These are phyloP conservation scores for Tillandsia leiboldiana DNA, from an alignment of 176 grass and related monocot genomes.

Conservation along the genomic window DNA sequence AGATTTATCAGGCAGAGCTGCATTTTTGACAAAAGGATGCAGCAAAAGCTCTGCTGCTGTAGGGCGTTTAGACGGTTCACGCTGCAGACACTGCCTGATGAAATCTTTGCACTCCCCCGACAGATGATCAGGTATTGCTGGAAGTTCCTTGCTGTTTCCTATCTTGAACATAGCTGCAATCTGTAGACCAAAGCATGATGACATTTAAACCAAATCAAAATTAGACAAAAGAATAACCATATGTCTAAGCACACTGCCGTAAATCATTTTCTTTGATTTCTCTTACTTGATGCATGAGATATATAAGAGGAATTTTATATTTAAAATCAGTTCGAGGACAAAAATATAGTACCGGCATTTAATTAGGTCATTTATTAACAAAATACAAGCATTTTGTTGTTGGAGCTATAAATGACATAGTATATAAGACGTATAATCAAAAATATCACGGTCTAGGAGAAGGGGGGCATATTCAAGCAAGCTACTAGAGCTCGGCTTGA, in stretches of 20 bases:
- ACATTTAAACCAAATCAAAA: slow-evolving; percentile 1
- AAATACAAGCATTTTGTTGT: too few species aligned
- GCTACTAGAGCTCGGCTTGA: too few species aligned
- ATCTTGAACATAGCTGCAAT: slow-evolving; percentile 99
- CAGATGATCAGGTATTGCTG: slow-evolving; percentile 81
- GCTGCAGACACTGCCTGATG: slow-evolving; percentile 63
- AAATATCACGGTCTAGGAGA: too few species aligned
- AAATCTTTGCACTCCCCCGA: slow-evolving; percentile 88
- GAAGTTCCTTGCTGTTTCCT: slow-evolving; percentile 91
- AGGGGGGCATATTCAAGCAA: too few species aligned
- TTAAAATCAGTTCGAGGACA: too few species aligned
- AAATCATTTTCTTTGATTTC: not conserved
- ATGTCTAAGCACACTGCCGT: not conserved
- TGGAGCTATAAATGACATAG: too few species aligned
- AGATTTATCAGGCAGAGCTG: slow-evolving; percentile 52
- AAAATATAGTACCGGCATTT: too few species aligned
- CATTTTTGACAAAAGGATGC: slow-evolving; percentile 83
- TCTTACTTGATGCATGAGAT: not conserved
- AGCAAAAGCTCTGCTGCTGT: slow-evolving; percentile 79
- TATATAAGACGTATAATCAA: too few species aligned
- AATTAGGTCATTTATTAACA: too few species aligned
- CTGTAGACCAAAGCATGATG: slow-evolving; percentile 26
- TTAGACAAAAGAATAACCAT: not conserved
- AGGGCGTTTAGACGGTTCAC: slow-evolving; percentile 72
- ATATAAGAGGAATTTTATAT: too few species aligned